Conservation (phyloP, 2,329 filamentous ascomycete genomes). For the Tolypocladium capitatum region DNA sequence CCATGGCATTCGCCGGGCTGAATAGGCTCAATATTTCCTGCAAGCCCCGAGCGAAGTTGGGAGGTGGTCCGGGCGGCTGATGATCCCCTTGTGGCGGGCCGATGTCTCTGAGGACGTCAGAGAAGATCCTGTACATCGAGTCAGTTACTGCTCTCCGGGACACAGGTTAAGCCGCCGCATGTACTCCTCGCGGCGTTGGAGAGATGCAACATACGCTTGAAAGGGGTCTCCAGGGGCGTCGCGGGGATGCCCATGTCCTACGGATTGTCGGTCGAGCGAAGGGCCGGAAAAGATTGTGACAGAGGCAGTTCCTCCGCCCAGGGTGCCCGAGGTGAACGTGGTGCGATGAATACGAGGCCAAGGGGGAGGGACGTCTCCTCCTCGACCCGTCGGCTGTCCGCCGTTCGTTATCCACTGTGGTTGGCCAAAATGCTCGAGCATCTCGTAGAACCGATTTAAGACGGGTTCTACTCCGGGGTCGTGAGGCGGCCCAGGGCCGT, state of each 20-base stretch:
- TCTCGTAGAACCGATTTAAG: conserved; percentile 28
- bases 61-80: conserved; percentile 8
- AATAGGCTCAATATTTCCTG: conserved; percentile 42
- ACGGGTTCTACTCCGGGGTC: conserved; percentile 23
- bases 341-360: conserved; percentile 21
- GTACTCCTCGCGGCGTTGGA: background rate
- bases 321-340: conserved; percentile 22
- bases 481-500: conserved; percentile 13
- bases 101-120: conserved; percentile 27
- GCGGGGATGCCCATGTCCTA: conserved; percentile 1
- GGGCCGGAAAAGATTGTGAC: conserved; percentile 34
- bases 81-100: conserved; percentile 18
- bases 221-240: conserved; percentile 25
- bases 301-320: conserved; percentile 29
- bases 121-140: conserved; percentile 27
- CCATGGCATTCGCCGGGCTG: conserved; percentile 35
- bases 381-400: background rate
- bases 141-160: conserved; percentile 1
- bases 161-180: background rate
- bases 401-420: background rate
- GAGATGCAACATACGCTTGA: conserved; percentile 28
- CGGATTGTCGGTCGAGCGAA: conserved; percentile 6
- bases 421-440: conserved; percentile 25
- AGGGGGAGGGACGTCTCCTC: background rate
- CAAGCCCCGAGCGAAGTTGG: conserved; percentile 22